Base-by-base conservation (phyloP, 345 rosid species). In the Linum trigynum region DNA sequence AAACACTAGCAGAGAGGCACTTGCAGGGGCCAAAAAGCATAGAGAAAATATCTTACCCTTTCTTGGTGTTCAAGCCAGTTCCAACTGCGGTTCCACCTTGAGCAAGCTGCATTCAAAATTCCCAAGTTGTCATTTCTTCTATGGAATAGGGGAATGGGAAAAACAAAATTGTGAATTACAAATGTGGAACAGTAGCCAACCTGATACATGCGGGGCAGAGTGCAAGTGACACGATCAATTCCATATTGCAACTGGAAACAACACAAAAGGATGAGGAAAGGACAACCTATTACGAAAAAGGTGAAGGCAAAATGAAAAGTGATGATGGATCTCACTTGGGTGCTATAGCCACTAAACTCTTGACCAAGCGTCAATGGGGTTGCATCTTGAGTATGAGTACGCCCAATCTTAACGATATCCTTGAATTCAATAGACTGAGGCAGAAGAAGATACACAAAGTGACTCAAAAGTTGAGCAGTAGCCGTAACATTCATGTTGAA, bases 41-140 rank as follows among this genome's bases (percentile, higher is more conserved):
- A 38, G 43, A 23, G 65, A 64, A 67, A 53, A 67, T 4, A 23
- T 39, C 55, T 65, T 81, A 94, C 99, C 99, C 97, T 79, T 79
- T 94, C 83, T 84, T 94, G 45, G 97, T 90, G 82, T 94, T 94
- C 74, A 94, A 75, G 77, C 97, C 99, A 23, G 99, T 94, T 55
- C 99, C 99, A 39, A 94, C 99, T 59, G 99, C 99, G 75, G 99
- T 94, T 72, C 97, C 97, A 74, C 99, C 99, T 76, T 94, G 99
- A 66, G 99, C 99, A 76, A 92, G 92, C 99, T 94, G 85, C 72
- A 79, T 75, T 78, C 36, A 62, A 70, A 42, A 65, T 64, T 23
- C 61, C 64, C 57, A 60, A 63, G 56, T 67, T 62, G 71, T 89
- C 76, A 87, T 77, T 74, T 68, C 15, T 5, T 43, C 42, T 58